Evolutionary conservation across 352 stramenopile genomes (phyloP).

Genomic region (Pythium rishiriense): DNA sequence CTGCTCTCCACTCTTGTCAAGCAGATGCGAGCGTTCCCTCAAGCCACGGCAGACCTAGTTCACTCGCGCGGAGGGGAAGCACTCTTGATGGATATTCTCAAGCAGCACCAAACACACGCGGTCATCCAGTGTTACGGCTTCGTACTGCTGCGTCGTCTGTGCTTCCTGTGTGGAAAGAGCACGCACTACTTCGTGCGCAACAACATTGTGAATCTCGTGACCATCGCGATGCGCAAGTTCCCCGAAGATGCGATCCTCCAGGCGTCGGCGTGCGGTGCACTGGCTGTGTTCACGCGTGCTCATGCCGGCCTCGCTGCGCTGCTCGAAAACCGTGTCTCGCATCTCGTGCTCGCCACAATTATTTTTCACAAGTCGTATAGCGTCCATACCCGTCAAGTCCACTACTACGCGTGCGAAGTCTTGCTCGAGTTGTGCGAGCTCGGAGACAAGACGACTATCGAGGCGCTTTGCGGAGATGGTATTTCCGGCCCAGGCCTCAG

Average conservation of each 20-base stretch:
- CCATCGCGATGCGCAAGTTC: conserved; percentile 64
- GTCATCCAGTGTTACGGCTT: conserved; percentile 84
- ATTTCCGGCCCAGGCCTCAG: conserved; percentile 25
- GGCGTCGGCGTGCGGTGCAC: conserved; percentile 65
- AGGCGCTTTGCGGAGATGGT: conserved; percentile 47
- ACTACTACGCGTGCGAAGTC: conserved; percentile 85
- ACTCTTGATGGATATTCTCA: conserved; percentile 57
- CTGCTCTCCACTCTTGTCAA: conserved; percentile 74
- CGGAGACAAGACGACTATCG: conserved; percentile 53
- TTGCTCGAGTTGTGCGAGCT: conserved; percentile 74
- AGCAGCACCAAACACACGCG: conserved; percentile 56
- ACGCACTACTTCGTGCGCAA: conserved; percentile 52
- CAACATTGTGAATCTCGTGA: conserved; percentile 57
- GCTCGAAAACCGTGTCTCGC: conserved; percentile 51
- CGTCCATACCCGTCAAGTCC: conserved; percentile 80
- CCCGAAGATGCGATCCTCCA: conserved; percentile 79
- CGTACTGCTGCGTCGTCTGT: conserved; percentile 68
- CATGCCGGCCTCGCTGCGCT: conserved; percentile 50
- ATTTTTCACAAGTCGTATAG: conserved; percentile 82
- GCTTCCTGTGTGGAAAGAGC: conserved; percentile 69
- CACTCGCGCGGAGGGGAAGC: conserved; percentile 46
- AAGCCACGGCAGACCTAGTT: conserved; percentile 63
- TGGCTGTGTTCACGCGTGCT: conserved; percentile 72
- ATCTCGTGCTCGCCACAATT: conserved; percentile 67
- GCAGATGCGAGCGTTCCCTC: conserved; percentile 72